Evolutionary conservation across 495 filamentous ascomycete genomes (phyloP).

Genomic region (Daldinia grandis): DNA sequence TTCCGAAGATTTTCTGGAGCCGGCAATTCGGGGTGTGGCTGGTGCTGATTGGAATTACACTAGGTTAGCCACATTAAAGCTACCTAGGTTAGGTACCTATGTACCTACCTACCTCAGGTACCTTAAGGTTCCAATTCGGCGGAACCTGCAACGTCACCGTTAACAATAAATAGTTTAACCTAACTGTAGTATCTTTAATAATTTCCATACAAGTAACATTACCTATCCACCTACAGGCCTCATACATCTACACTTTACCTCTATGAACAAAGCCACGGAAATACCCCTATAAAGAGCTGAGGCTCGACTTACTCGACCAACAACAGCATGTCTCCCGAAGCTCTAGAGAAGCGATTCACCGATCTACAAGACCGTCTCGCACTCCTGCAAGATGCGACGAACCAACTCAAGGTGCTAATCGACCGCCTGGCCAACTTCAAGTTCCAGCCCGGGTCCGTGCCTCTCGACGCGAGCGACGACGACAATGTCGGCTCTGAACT

Average conservation of each 20-base stretch:
- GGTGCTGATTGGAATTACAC: too few relatives aligned
- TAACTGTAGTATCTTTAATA: too few relatives aligned
- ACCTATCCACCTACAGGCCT: background rate
- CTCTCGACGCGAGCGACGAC: slow-evolving; percentile 62
- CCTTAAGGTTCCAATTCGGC: slow-evolving; percentile 1
- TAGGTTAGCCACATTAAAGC: too few relatives aligned
- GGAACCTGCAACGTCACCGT: slow-evolving; percentile 38
- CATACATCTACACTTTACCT: background rate
- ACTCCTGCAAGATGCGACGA: slow-evolving; percentile 72
- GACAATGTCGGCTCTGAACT: slow-evolving; percentile 78
- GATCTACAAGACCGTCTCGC: slow-evolving; percentile 71
- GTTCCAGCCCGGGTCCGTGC: slow-evolving; percentile 66
- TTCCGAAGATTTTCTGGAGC: slow-evolving; percentile 35
- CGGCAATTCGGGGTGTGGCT: slow-evolving; percentile 12
- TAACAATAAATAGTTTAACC: background rate
- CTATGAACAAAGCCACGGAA: background rate
- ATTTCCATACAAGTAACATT: background rate
- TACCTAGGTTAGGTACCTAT: too few relatives aligned
- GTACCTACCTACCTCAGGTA: too few relatives aligned
- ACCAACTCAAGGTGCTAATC: slow-evolving; percentile 76
- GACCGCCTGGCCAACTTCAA: slow-evolving; percentile 74
- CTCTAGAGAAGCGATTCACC: slow-evolving; percentile 70
- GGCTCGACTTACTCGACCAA: slow-evolving; percentile 34
- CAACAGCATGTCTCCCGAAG: slow-evolving; percentile 61
- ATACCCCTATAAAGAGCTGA: slow-evolving; percentile 5